Percentiles rank a stretch among this genome's conserved stretches.
Conservation (phyloP, 768 basidiomycete genomes). For the Filobasidium wieringae region DNA sequence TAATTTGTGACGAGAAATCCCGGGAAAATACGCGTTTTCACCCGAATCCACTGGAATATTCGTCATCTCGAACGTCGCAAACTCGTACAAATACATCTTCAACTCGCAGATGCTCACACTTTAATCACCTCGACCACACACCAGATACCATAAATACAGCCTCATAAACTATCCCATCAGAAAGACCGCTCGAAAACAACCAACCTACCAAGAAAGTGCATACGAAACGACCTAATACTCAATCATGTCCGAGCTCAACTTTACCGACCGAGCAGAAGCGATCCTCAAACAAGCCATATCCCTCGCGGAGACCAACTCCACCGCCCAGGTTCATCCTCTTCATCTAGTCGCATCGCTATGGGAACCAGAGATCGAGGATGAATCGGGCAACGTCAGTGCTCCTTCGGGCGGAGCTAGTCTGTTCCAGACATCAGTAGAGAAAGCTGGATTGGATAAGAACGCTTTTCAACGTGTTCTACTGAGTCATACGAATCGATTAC, state of each 20-base stretch:
- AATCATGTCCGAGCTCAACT: slow-evolving; percentile 47
- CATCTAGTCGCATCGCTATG: slow-evolving; percentile 74
- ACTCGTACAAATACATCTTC: too few relatives aligned
- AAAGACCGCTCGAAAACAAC: too few relatives aligned
- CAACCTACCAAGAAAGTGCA: too few relatives aligned
- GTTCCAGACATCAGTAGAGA: slow-evolving; percentile 63
- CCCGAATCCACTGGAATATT: too few relatives aligned
- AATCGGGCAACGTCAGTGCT: slow-evolving; percentile 17
- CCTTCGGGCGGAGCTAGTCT: slow-evolving; percentile 44
- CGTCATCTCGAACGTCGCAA: too few relatives aligned
- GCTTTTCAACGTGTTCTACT: slow-evolving; percentile 60
- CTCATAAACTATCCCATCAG: too few relatives aligned
- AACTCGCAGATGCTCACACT: too few relatives aligned
- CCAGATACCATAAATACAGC: too few relatives aligned
- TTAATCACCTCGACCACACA: too few relatives aligned
- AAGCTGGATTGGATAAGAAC: slow-evolving; percentile 75
- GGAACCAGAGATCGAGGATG: slow-evolving; percentile 46
- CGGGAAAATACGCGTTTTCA: too few relatives aligned
- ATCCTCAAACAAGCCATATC: slow-evolving; percentile 61
- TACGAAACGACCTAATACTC: not conserved
- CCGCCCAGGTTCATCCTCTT: slow-evolving; percentile 55
- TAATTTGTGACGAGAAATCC: too few relatives aligned
- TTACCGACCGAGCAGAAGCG: slow-evolving; percentile 72
- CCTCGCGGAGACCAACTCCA: slow-evolving; percentile 61
- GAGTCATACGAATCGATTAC: slow-evolving; percentile 65